A percentile compares a stretch with the other conserved stretches of the same genome.
Evolutionary conservation across 352 stramenopile genomes (phyloP).

Genomic region (Globisporangium apiculatum): DNA sequence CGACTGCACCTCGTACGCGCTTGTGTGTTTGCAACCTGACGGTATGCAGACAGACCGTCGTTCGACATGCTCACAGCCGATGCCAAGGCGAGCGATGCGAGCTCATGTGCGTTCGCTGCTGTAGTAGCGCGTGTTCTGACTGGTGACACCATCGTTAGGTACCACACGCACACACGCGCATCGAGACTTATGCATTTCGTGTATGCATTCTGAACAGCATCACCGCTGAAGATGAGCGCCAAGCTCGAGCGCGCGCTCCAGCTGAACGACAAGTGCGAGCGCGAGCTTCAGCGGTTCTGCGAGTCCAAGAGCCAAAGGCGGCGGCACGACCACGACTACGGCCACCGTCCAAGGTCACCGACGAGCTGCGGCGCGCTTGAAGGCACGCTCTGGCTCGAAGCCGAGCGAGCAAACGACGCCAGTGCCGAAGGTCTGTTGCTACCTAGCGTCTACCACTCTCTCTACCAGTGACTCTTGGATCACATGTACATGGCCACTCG

Average conservation of each 20-base stretch:
- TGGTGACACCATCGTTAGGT: not conserved
- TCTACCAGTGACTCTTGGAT: too few species aligned
- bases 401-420: constrained; percentile 31
- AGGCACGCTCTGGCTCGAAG: constrained; percentile 20
- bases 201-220: not conserved
- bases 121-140: not conserved
- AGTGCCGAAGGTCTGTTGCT: constrained; percentile 20
- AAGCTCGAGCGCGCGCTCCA: constrained; percentile 53
- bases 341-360: not conserved
- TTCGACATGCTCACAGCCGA: not conserved
- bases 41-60: constrained; percentile 1
- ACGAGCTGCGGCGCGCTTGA: constrained; percentile 6
- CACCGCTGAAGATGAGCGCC: constrained; percentile 18
- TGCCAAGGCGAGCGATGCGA: too few species aligned
- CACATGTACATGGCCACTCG: too few species aligned
- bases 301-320: constrained; percentile 27
- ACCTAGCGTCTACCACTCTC: too few species aligned
- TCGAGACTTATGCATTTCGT: not conserved
- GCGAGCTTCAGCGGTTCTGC: constrained; percentile 33
- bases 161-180: not conserved
- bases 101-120: not conserved
- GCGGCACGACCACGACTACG: not conserved
- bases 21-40: not conserved
- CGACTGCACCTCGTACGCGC: not conserved
- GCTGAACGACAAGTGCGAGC: constrained; percentile 47